phyloP scores from a whole-genome alignment of 768 basidiomycete species.

The Agrocybe pediades region DNA sequence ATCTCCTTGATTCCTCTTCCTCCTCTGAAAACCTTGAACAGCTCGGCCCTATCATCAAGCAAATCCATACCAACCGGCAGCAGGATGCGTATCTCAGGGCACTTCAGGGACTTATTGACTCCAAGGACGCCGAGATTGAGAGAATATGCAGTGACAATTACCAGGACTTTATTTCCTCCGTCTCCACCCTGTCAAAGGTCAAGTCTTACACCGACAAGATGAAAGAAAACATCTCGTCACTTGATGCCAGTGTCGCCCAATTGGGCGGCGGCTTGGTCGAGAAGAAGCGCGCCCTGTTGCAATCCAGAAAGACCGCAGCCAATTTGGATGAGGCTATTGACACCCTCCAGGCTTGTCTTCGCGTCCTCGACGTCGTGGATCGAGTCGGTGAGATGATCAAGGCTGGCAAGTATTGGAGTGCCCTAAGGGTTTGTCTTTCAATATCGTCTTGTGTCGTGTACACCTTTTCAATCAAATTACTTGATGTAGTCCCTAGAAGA shows the following conservation, averaged over 20 bases:
- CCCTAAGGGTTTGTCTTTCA: constrained; percentile 76
- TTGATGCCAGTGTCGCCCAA: constrained; percentile 87
- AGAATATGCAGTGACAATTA: constrained; percentile 95
- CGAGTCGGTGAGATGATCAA: constrained; percentile 92
- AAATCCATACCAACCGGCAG: constrained; percentile 84
- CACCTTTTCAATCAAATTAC: constrained; percentile 30
- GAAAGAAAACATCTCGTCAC: constrained; percentile 84
- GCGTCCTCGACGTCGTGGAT: constrained; percentile 90
- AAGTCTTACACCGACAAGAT: constrained; percentile 96
- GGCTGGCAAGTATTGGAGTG: constrained; percentile 96
- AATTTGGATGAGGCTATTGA: constrained; percentile 98
- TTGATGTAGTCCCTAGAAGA: constrained; percentile 86
- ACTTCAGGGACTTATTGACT: constrained; percentile 84
- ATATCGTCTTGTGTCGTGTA: constrained; percentile 31
- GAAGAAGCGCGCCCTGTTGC: constrained; percentile 89
- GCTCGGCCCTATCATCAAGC: constrained; percentile 92
- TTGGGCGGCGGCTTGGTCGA: constrained; percentile 87
- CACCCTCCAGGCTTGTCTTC: constrained; percentile 88
- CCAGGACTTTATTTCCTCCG: constrained; percentile 96
- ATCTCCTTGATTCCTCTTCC: constrained; percentile 84
- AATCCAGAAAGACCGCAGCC: constrained; percentile 89
- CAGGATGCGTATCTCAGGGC: constrained; percentile 90
- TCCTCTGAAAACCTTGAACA: constrained; percentile 95
- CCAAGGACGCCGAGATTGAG: constrained; percentile 96
- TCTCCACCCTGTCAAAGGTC: constrained; percentile 94